phyloP scores from a whole-genome alignment of 768 basidiomycete genomes.

The Suillus luteus region DNA sequence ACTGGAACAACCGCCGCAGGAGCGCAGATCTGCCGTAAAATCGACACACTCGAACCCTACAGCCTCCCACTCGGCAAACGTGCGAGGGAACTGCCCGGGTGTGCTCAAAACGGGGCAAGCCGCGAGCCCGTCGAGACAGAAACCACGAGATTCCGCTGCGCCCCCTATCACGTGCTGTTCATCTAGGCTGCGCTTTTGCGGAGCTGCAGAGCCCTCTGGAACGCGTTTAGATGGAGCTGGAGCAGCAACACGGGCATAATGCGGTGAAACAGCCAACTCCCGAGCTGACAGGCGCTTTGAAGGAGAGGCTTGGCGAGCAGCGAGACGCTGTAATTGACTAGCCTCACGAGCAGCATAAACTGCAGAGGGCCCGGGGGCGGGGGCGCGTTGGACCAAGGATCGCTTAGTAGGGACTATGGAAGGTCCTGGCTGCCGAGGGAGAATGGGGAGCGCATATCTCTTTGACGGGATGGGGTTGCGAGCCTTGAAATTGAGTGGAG shows the following conservation, averaged over 20 bases:
- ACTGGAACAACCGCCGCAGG: conserved; percentile 34
- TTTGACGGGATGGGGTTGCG: conserved; percentile 11
- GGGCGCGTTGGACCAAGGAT: neutral
- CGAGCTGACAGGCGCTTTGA: conserved; percentile 6
- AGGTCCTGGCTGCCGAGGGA: conserved; percentile 5
- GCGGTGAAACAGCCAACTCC: neutral
- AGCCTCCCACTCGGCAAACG: conserved; percentile 17
- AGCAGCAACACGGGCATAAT: conserved; percentile 1
- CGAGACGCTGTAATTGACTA: neutral
- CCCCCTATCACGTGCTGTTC: conserved; percentile 21
- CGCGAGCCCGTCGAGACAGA: conserved; percentile 23
- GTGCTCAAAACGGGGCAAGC: conserved; percentile 24
- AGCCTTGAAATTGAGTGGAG: conserved; percentile 1
- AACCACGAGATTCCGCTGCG: conserved; percentile 18
- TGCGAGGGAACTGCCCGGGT: conserved; percentile 13
- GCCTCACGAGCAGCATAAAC: neutral
- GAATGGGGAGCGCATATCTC: conserved; percentile 7
- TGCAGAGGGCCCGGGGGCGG: neutral
- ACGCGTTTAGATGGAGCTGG: conserved; percentile 8
- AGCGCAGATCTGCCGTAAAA: conserved; percentile 26
- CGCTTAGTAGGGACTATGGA: neutral
- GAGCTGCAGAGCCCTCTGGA: conserved; percentile 1
- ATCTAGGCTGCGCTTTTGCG: conserved; percentile 13
- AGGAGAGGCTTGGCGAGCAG: conserved; percentile 10
- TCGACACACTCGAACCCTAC: conserved; percentile 34